Evolutionary conservation across 768 basidiomycete species (phyloP).

Genomic region (Termitomyces sp.): DNA sequence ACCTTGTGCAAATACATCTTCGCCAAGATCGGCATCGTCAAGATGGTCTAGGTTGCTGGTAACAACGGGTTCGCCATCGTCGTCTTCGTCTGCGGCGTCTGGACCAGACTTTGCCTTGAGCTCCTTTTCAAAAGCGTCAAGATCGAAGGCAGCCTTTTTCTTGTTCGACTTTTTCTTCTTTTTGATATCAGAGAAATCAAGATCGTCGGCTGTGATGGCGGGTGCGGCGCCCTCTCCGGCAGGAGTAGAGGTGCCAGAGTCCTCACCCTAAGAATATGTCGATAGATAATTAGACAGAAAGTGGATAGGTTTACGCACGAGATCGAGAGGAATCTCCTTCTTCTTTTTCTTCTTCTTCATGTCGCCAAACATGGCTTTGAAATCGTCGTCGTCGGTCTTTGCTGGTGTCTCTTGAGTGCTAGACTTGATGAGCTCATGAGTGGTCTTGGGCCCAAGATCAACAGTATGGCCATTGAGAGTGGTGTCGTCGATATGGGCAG

Average conservation of each 20-base stretch:
- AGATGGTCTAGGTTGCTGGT: constrained; percentile 62
- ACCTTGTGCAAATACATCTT: constrained; percentile 74
- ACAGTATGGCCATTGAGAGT: constrained; percentile 68
- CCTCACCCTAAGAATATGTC: constrained; percentile 44
- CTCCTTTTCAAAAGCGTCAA: constrained; percentile 95
- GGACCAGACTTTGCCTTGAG: constrained; percentile 50
- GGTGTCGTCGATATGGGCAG: constrained; percentile 63
- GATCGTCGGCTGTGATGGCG: constrained; percentile 61
- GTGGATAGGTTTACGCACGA: constrained; percentile 43
- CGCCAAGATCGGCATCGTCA: constrained; percentile 83
- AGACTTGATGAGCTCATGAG: constrained; percentile 70
- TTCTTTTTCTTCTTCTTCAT: constrained; percentile 93
- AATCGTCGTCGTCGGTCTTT: constrained; percentile 65
- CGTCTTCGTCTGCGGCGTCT: constrained; percentile 38
- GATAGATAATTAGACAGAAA: not conserved
- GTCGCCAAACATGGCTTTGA: constrained; percentile 83
- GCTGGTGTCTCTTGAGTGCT: constrained; percentile 27
- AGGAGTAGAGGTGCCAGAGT: constrained; percentile 62
- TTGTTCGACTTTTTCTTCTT: constrained; percentile 88
- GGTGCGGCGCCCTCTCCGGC: constrained; percentile 33
- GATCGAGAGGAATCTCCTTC: constrained; percentile 82
- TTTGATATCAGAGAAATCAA: constrained; percentile 95
- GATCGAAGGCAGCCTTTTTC: constrained; percentile 85
- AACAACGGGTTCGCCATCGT: constrained; percentile 47
- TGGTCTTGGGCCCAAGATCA: constrained; percentile 71